phyloP scores from a whole-genome alignment of 2,329 filamentous ascomycete genomes.

The Elsinoe ampelina region DNA sequence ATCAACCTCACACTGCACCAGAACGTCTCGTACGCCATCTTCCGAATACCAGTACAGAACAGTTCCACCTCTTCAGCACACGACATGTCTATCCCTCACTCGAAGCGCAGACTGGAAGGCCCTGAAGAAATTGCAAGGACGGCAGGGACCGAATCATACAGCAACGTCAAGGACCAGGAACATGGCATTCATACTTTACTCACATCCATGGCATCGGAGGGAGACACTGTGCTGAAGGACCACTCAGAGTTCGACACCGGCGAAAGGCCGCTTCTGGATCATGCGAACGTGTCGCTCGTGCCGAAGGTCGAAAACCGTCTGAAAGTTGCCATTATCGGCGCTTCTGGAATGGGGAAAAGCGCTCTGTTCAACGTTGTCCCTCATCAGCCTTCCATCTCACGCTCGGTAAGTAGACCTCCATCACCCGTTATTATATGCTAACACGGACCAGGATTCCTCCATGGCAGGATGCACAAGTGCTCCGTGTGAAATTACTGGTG shows the following conservation, averaged over 20 bases:
- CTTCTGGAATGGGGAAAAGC: neutral
- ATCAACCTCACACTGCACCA: too few relatives aligned
- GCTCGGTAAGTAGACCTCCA: neutral
- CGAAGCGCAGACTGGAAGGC: neutral
- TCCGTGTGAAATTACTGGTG: neutral
- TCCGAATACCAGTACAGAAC: neutral
- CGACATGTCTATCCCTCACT: neutral
- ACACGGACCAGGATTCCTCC: neutral
- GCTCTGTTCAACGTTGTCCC: neutral
- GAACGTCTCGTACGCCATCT: too few relatives aligned
- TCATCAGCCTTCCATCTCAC: neutral
- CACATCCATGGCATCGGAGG: neutral
- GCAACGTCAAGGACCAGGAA: neutral
- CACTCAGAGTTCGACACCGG: neutral
- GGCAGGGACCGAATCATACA: neutral
- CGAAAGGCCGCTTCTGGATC: neutral
- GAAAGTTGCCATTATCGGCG: neutral
- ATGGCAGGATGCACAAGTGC: conserved; percentile 3
- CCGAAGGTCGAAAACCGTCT: neutral
- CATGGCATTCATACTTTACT: neutral
- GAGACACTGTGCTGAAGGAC: neutral
- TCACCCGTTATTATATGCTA: neutral
- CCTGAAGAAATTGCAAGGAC: neutral
- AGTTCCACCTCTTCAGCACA: neutral
- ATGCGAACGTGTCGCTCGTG: neutral